Percentiles rank a stretch among this genome's conserved stretches.
Evolutionary conservation across 1,139 yeast species (phyloP).

Genomic region (Taphrina wiesneri): DNA sequence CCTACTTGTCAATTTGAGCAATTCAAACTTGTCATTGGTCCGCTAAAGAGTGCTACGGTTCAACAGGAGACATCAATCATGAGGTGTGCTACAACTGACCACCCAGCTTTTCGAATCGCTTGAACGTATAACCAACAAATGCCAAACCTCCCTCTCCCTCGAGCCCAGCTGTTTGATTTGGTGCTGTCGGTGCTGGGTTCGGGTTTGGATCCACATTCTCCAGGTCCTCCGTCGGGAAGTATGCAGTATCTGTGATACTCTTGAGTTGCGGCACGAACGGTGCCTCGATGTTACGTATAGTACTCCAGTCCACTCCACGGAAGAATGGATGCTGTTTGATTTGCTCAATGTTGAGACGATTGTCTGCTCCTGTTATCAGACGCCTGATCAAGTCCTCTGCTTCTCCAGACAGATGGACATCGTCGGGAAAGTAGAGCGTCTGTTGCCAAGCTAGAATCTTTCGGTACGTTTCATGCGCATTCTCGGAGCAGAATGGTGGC

Average conservation of each 20-base stretch:
- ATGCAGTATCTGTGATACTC: conserved; percentile 91
- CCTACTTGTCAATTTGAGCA: too few relatives aligned
- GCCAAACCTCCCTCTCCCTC: conserved; percentile 35
- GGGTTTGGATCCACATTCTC: conserved; percentile 70
- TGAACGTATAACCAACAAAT: conserved; percentile 38
- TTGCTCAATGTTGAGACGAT: conserved; percentile 90
- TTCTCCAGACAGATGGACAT: conserved; percentile 88
- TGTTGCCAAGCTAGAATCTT: conserved; percentile 96
- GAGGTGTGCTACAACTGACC: neutral
- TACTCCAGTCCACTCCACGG: conserved; percentile 80
- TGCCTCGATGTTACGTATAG: conserved; percentile 88
- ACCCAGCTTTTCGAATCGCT: conserved; percentile 37
- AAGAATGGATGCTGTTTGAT: conserved; percentile 77
- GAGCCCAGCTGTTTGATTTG: conserved; percentile 43
- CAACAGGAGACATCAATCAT: neutral
- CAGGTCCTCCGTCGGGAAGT: conserved; percentile 96
- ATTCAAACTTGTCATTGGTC: too few relatives aligned
- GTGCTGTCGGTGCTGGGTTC: conserved; percentile 36
- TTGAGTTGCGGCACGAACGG: conserved; percentile 86
- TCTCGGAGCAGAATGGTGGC: conserved; percentile 99
- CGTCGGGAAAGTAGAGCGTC: conserved; percentile 90
- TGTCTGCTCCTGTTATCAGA: conserved; percentile 77
- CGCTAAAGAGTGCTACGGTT: too few relatives aligned
- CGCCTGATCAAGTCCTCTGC: conserved; percentile 88
- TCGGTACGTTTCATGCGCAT: conserved; percentile 96